Evolutionary conservation across 2,329 filamentous ascomycete genomes (phyloP).

Genomic region (Aureobasidium pullulans): DNA sequence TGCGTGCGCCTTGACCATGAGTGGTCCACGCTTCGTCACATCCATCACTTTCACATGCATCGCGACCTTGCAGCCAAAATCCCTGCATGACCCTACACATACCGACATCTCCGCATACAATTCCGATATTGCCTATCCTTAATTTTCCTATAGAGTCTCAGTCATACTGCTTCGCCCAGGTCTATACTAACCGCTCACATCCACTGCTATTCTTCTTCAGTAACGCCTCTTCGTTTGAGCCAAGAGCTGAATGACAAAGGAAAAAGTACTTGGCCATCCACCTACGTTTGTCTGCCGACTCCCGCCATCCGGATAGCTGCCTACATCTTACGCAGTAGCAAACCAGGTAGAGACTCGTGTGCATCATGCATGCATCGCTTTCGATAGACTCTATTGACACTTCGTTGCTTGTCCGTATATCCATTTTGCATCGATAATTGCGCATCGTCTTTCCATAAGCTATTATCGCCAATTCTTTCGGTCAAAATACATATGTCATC

Average conservation of each 20-base stretch:
- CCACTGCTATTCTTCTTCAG: not conserved
- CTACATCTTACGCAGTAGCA: not conserved
- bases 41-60: constrained; percentile 4
- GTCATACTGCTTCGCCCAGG: not conserved
- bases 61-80: not conserved
- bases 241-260: constrained; percentile 1
- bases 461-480: too few species aligned
- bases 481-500: too few species aligned
- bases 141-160: not conserved
- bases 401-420: not conserved
- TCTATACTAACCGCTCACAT: not conserved
- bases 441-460: too few species aligned
- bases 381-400: constrained; percentile 4
- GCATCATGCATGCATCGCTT: not conserved
- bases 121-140: not conserved
- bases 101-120: constrained; percentile 6
- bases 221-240: not conserved
- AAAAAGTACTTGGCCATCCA: not conserved
- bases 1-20: not conserved
- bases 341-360: not conserved
- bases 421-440: not conserved
- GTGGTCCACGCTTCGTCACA: not conserved
- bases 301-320: not conserved
- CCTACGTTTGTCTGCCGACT: not conserved
- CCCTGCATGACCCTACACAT: not conserved